Base-by-base conservation (phyloP, 1,139 yeast species). In the Hanseniaspora gamundiae region DNA sequence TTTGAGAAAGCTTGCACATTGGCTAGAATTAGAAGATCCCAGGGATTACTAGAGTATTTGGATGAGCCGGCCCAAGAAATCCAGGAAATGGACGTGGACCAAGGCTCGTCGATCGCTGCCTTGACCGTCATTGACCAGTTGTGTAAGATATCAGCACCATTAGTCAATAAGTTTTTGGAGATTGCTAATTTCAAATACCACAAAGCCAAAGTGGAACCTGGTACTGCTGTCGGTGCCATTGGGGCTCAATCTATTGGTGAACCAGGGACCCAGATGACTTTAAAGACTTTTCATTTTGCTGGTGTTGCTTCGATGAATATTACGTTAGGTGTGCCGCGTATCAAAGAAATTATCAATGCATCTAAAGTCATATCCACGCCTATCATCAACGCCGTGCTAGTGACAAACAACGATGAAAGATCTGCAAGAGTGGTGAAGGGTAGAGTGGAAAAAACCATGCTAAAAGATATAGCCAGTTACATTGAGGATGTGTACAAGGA, bases 281-380 rank as follows among this genome's bases (percentile, higher is more conserved):
- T 91, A 66, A 91, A 91, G 67, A 91, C 98, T 58, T 91, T 91
- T 85, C 98, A 91, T 70, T 91, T 91, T 72, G 98, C 98, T 56
- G 98, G 98, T 71, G 98, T 91, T 48, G 98, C 98, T 28, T 84
- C 95, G 41, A 91, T 91, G 98, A 91, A 91, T 69, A 95, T 91
- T 53, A 91, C 98, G 0, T 74, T 91, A 54, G 98, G 98, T 76
- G 98, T 91, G 41, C 98, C 98, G 35, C 95, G 98, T 74, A 91
- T 91, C 60, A 91, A 91, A 66, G 99, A 91, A 71, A 91, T 91
- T 61, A 91, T 91, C 61, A 93, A 91, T 64, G 99, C 98, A 1
- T 85, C 96, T 17, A 93, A 93, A 62, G 77, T 78, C 14, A 93
- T 93, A 55, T 85, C 95, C 4, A 93, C 98, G 2, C 99, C 99